Percentiles rank a stretch among this genome's conserved stretches.
Conservation (phyloP, 2,329 filamentous ascomycete species). For the Akanthomyces dipterigenus region DNA sequence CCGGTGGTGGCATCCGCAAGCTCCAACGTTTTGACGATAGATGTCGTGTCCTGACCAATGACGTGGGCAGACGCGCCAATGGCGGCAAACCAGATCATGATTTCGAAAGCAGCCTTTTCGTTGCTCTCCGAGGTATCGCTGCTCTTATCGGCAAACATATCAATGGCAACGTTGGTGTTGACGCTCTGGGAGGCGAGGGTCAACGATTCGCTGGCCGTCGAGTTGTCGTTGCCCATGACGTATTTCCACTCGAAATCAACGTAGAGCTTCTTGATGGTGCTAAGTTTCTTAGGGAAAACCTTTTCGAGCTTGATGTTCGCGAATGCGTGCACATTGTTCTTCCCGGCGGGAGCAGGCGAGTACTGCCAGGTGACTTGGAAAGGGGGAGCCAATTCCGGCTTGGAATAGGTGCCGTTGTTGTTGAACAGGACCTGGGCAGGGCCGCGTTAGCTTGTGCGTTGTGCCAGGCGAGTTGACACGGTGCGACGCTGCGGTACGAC, state of each 20-base stretch:
- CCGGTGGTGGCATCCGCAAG: conserved; percentile 32
- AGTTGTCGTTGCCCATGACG: conserved; percentile 33
- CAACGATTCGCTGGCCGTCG: conserved; percentile 28
- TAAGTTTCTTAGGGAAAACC: conserved; percentile 36
- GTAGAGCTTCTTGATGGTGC: conserved; percentile 31
- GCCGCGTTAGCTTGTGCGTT: conserved; percentile 6
- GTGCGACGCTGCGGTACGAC: conserved; percentile 3
- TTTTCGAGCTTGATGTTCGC: conserved; percentile 44
- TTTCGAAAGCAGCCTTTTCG: conserved; percentile 39
- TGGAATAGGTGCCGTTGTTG: conserved; percentile 44
- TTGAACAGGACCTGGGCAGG: conserved; percentile 36
- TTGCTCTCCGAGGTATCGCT: conserved; percentile 32
- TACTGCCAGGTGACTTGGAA: conserved; percentile 50
- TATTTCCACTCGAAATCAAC: conserved; percentile 46
- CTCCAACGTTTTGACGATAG: conserved; percentile 23
- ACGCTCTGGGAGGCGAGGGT: conserved; percentile 29
- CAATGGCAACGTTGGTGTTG: conserved; percentile 51
- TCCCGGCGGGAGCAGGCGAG: conserved; percentile 26
- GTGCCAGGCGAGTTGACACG: background rate
- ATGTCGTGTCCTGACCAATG: conserved; percentile 32
- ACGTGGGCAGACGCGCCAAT: conserved; percentile 41
- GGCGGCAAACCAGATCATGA: conserved; percentile 51
- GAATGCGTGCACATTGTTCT: conserved; percentile 46
- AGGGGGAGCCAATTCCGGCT: conserved; percentile 37
- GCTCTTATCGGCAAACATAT: conserved; percentile 50